Percentiles rank a stretch among this genome's conserved stretches.
Evolutionary conservation across 208 protist species (phyloP).

Genomic region (Crithidia fasciculata): DNA sequence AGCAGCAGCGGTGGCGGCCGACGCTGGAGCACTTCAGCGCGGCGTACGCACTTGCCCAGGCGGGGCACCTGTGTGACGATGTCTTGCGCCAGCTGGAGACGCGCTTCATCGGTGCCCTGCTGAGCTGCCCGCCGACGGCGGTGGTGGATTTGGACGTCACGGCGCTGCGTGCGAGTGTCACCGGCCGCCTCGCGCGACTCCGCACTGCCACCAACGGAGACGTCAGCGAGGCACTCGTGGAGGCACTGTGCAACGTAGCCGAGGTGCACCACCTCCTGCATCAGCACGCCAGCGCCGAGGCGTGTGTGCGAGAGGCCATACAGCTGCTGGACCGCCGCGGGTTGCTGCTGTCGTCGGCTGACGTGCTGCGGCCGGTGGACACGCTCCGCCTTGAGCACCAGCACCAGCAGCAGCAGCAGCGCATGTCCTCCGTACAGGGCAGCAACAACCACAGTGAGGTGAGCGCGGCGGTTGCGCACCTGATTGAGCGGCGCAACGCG

Average conservation of each 20-base stretch:
- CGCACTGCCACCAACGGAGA: constrained; percentile 1
- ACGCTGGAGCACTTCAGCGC: constrained; percentile 61
- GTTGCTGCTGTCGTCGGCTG: constrained; percentile 43
- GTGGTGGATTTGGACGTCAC: constrained; percentile 39
- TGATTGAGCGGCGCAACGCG: constrained; percentile 24
- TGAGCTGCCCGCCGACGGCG: constrained; percentile 41
- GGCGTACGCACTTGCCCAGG: constrained; percentile 50
- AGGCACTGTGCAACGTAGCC: constrained; percentile 53
- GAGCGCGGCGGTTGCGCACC: neutral
- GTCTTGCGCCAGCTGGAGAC: constrained; percentile 33
- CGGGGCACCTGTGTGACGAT: constrained; percentile 34
- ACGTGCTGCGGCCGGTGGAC: constrained; percentile 51
- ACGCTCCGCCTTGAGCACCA: constrained; percentile 38
- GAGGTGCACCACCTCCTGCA: constrained; percentile 57
- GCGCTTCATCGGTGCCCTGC: constrained; percentile 46
- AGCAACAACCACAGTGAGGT: too few species aligned
- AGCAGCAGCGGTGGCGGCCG: constrained; percentile 49
- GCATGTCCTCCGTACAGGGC: too few species aligned
- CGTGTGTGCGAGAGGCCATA: constrained; percentile 43
- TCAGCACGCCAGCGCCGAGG: constrained; percentile 33
- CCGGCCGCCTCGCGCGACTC: constrained; percentile 29
- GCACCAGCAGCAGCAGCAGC: constrained; percentile 3
- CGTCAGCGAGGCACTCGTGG: constrained; percentile 37
- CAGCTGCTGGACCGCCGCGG: constrained; percentile 62
- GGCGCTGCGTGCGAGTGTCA: constrained; percentile 17